A percentile compares a stretch with the other conserved stretches of the same genome.
Conservation (phyloP, 371 early-diverging fungal species). For the Encephalitozoon cuniculi region DNA sequence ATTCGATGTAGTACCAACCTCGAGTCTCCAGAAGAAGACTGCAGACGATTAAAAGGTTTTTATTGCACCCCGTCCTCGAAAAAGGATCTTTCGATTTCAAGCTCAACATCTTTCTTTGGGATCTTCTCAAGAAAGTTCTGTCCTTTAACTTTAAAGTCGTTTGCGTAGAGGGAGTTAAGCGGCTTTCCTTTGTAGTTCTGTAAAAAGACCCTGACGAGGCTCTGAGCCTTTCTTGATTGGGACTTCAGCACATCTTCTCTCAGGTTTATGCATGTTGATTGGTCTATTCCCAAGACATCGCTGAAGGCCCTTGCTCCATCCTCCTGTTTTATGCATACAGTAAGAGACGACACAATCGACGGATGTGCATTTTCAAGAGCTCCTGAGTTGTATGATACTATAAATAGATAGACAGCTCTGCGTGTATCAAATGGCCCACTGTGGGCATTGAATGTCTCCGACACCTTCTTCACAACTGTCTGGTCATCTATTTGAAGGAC, state of each 20-base stretch:
- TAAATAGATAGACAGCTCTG: slow-evolving; percentile 37
- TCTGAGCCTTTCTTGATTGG: slow-evolving; percentile 31
- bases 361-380: slow-evolving; percentile 23
- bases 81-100: slow-evolving; percentile 24
- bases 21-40: background rate
- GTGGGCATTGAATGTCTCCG: slow-evolving; percentile 11
- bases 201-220: slow-evolving; percentile 32
- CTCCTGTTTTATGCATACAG: slow-evolving; percentile 32
- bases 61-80: slow-evolving; percentile 3
- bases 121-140: slow-evolving; percentile 34
- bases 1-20: background rate
- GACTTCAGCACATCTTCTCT: slow-evolving; percentile 13
- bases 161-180: slow-evolving; percentile 33
- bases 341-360: slow-evolving; percentile 22
- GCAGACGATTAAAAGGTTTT: background rate
- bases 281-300: slow-evolving; percentile 21
- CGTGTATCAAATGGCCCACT: slow-evolving; percentile 22
- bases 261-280: slow-evolving; percentile 19
- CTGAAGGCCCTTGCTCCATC: slow-evolving; percentile 39
- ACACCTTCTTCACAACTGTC: slow-evolving; percentile 32
- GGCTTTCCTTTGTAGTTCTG: slow-evolving; percentile 42
- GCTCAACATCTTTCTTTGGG: slow-evolving; percentile 2
- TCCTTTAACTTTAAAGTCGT: slow-evolving; percentile 36
- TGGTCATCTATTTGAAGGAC: slow-evolving; percentile 44
- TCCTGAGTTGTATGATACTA: slow-evolving; percentile 40